A percentile compares a stretch with the other conserved stretches of the same genome.
These are phyloP conservation scores for Podaxis mareebaensis DNA, from an alignment of 768 basidiomycete species.

Conservation along the genomic window DNA sequence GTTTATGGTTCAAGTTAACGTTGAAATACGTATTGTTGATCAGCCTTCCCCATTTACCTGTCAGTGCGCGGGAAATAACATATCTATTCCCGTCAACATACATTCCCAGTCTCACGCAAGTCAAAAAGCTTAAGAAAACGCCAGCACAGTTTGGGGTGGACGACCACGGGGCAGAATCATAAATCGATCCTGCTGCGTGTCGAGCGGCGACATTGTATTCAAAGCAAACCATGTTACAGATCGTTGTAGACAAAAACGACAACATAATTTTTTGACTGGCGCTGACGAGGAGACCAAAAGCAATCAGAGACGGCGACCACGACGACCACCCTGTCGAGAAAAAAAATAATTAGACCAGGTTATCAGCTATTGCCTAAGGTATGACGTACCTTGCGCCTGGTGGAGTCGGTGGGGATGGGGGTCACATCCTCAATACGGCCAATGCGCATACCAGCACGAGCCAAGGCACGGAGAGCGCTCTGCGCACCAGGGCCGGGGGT, in stretches of 20 bases:
- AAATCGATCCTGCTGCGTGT: constrained; percentile 71
- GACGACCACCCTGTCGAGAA: constrained; percentile 84
- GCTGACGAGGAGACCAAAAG: constrained; percentile 20
- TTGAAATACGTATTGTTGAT: not conserved
- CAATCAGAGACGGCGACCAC: constrained; percentile 90
- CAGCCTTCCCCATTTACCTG: not conserved
- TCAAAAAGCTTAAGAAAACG: constrained; percentile 20
- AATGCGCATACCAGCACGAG: constrained; percentile 97
- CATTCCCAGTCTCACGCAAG: not conserved
- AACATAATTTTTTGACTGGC: constrained; percentile 21
- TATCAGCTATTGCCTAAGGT: not conserved
- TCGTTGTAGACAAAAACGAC: constrained; percentile 22
- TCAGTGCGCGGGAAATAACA: not conserved
- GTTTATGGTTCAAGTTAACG: not conserved
- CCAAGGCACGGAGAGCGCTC: constrained; percentile 95
- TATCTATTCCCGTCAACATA: not conserved
- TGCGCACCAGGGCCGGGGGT: constrained; percentile 99
- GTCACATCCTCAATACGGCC: constrained; percentile 99
- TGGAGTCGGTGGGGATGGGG: constrained; percentile 95
- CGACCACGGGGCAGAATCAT: constrained; percentile 81
- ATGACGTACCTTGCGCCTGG: constrained; percentile 84
- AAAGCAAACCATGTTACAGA: constrained; percentile 30
- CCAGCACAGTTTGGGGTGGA: constrained; percentile 35
- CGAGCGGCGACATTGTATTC: constrained; percentile 78
- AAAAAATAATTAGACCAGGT: not conserved